Base-by-base conservation (phyloP, 768 basidiomycete species). In the Rhodosporidiobolus sp. region DNA sequence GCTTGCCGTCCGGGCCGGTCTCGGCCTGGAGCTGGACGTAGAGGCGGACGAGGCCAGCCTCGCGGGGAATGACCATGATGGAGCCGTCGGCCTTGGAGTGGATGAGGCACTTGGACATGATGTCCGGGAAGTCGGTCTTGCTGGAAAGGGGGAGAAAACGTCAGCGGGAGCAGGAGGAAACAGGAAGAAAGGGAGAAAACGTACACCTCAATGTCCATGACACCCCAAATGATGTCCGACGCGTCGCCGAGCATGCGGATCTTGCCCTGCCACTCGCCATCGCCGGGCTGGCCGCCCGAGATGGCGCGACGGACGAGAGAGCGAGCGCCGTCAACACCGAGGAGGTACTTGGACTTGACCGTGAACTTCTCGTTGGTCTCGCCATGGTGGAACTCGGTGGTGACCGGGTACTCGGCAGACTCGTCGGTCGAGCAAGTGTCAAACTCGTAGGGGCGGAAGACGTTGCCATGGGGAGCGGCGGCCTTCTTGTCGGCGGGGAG, bases 211-310 rank as follows among this genome's bases (percentile, higher is more conserved):
- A 72, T 71, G 52, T 76, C 75, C 59, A 72, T 63, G 38, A 71
- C 72, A 30, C 72, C 67, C 91, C 91, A 94, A 43, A 92, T 84
- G 72, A 87, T 89, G 65, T 85, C 83, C 20, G 80, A 84, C 67
- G 90, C 88, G 79, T 92, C 90, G 19, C 91, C 91, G 69, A 90
- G 87, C 89, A 92, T 89, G 4, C 80, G 78, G 58, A 92, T 89
- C n/a, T 83, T 83, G 26, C 77, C 77, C 67, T 76, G 67, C 71
- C 69, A 77, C 57, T 78, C 78, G 46, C 78, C 78, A 54, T 77
- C 77, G 12, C 77, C 77, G 4, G 4, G 34, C 20, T 65, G 24
- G 26, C 77, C 77, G 6, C 77, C 78, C 38, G 77, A 70, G 20
- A 90, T 82, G 0, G 81, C 69, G 73, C 89, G 90, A 45, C 91